phyloP scores from a whole-genome alignment of 495 filamentous ascomycete genomes.

The Xylaria venustula region DNA sequence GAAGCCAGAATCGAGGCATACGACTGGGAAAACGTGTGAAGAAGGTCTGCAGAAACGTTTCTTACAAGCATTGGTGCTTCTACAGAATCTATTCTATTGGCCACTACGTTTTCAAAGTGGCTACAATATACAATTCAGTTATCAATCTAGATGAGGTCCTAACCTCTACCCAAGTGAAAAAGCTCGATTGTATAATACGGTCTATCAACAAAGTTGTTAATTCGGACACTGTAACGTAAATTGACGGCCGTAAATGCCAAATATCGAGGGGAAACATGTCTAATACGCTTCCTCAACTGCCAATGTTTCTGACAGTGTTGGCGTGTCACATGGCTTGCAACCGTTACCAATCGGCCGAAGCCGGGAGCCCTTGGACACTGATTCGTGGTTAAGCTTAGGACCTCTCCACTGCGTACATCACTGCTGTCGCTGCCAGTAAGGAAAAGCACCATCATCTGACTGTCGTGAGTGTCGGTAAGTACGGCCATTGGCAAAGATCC shows the following conservation, averaged over 20 bases:
- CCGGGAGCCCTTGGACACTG: not conserved
- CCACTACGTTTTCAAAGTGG: not conserved
- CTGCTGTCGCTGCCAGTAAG: too few species aligned
- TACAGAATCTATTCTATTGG: not conserved
- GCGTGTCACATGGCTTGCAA: not conserved
- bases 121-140: not conserved
- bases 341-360: constrained; percentile 1
- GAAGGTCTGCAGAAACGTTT: not conserved
- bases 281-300: not conserved
- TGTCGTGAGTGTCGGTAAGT: not conserved
- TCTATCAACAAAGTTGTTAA: too few species aligned
- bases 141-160: not conserved
- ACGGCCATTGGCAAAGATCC: not conserved
- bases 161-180: not conserved
- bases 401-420: not conserved
- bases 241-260: not conserved
- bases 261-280: not conserved
- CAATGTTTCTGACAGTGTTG: not conserved
- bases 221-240: too few species aligned
- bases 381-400: not conserved
- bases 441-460: not conserved
- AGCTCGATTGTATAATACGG: too few species aligned
- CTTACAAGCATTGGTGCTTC: not conserved
- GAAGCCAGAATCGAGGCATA: constrained; percentile 1
- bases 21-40: not conserved